Base-by-base conservation (phyloP, 2,329 filamentous ascomycete species). In the Fusarium paranaense region DNA sequence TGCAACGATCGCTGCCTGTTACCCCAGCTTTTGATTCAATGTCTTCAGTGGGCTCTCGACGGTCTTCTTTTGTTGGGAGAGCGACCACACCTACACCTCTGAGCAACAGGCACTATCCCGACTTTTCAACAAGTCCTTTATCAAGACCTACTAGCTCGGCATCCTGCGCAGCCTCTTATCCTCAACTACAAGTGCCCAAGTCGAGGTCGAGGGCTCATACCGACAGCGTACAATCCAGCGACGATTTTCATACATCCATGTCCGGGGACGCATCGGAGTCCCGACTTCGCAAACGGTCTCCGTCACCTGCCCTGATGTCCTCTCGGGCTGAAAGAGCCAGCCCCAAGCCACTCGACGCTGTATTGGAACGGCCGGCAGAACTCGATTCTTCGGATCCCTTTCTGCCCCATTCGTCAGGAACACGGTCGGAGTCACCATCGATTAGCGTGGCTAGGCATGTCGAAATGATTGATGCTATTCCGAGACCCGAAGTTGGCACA, bases 61-160 rank as follows among this genome's bases (percentile, higher is more conserved):
- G 71, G 16, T 73, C 70, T 40, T 78, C 74, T 14, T 71, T 77
- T 35, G 62, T 33, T 14, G 69, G 67, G 20, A 66, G 68, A 61
- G 38, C 63, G 27, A 67, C 74, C 10, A 78, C 74, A 9, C 72
- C 70, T 4, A 74, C 76, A 7, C 64, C 62, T 7, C 20, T 62
- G 6, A 64, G 32, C 16, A 60, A 65, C n/a, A 70, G 40, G 50
- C 62, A 65, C 20, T 58, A 59, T 13, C 58, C 50, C 7, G 68
- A 74, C 32, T 37, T 69, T 18, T 50, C 70, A 5, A 56, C 66
- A 22, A 77, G 63, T 37, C 64, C 64, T 20, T 52, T 62, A 10
- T 50, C 59, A 10, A 66, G 66, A 33, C 65, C 64, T 50, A 59
- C 59, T 32, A 67, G 57, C 6, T 58, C 67, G 18, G 54, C 66